Base-by-base conservation (phyloP, 257 asterid species). In the Gardenia jasminoides region DNA sequence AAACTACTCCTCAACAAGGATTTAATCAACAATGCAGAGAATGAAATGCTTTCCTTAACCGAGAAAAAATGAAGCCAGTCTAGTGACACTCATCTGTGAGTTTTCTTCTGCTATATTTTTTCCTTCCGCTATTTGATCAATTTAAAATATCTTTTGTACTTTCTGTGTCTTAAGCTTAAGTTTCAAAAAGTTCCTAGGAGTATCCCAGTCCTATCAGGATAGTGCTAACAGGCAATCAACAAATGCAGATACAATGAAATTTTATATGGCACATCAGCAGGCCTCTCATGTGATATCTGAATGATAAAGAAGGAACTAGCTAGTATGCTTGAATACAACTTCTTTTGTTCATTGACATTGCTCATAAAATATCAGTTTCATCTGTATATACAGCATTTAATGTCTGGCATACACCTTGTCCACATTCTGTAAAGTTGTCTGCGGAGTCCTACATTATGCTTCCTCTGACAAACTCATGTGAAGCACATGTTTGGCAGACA, bases 21-120 rank as follows among this genome's bases (percentile, higher is more conserved):
- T 39, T 69, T 67, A 47, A 77, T 62, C 33, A 71, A 72, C 31
- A 84, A 79, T 86, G 89, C 94, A 93, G 97, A 92, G 98, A 89
- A 88, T 92, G 97, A 92, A 86, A 87, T 95, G 97, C 81, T 91
- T 95, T 78, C 95, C 94, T 8, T 92, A 82, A 79, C 68, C 80
- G 3, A 28, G 46, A 46, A 33, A 70, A 22, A 19, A 26, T 66
- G 76, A 30, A 19, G 69, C 47, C 66, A 20, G 54, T 74, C 50
- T 52, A 5, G 9, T 12, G 12, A 43, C 11, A 19, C n/a, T 79
- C 17, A 24, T 66, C n/a, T 59, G 78, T 79, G 71, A 74, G 54
- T 79, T 70, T 46, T 31, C 54, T 46, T 79, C 24, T 56, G 44
- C 41, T n/a, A n/a, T n/a, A n/a, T n/a, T n/a, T n/a, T 79, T 70